Conservation (phyloP, 768 basidiomycete species). For the Pleurotus tuoliensis region DNA sequence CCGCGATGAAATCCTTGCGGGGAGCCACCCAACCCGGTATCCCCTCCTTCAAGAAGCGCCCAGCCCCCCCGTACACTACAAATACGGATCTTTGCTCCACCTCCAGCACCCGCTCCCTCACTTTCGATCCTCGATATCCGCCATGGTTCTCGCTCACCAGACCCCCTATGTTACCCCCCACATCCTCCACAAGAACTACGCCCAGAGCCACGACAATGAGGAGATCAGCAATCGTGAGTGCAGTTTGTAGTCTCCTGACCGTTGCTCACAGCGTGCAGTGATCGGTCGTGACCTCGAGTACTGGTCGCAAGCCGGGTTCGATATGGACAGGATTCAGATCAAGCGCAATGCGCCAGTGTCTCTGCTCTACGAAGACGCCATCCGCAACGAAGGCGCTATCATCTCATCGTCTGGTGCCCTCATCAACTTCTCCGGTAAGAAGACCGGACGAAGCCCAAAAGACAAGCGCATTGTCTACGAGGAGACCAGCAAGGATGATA, state of each 20-base stretch:
- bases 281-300: conserved; percentile 92
- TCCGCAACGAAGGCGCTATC: conserved; percentile 98
- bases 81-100: conserved; percentile 11
- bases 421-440: conserved; percentile 99
- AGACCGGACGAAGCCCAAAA: conserved; percentile 96
- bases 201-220: conserved; percentile 69
- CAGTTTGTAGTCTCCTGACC: background rate
- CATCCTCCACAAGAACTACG: conserved; percentile 85
- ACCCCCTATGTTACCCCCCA: conserved; percentile 88
- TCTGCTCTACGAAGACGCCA: conserved; percentile 93
- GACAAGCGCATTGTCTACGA: conserved; percentile 99
- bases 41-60: background rate
- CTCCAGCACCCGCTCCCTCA: conserved; percentile 16
- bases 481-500: conserved; percentile 91
- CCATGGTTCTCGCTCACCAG: conserved; percentile 65
- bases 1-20: too few relatives aligned
- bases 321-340: conserved; percentile 96
- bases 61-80: background rate
- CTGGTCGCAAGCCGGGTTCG: conserved; percentile 98
- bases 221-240: conserved; percentile 33
- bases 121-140: conserved; percentile 16
- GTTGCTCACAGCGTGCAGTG: conserved; percentile 41
- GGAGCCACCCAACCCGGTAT: background rate
- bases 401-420: conserved; percentile 93
- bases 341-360: conserved; percentile 92